Evolutionary conservation across 495 filamentous ascomycete species (phyloP).

Genomic region (Cercophora sp.): DNA sequence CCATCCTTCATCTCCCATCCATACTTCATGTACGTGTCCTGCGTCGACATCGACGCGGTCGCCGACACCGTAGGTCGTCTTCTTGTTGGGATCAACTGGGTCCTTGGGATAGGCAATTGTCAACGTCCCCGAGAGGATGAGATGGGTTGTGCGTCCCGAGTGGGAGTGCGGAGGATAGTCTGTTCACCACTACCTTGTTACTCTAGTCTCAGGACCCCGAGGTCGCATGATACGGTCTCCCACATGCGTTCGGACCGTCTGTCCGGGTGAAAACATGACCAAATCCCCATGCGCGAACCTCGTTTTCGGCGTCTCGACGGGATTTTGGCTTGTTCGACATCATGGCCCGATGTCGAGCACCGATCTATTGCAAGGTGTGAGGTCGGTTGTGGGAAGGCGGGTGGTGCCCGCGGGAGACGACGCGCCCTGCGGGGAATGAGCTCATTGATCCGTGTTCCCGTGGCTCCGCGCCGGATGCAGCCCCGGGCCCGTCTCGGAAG

Average conservation of each 20-base stretch:
- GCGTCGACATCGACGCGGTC: constrained; percentile 74
- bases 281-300: constrained; percentile 76
- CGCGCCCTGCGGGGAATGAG: too few species aligned
- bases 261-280: constrained; percentile 74
- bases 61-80: constrained; percentile 65
- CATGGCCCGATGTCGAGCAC: too few species aligned
- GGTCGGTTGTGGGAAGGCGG: too few species aligned
- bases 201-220: background rate
- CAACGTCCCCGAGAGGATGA: constrained; percentile 66
- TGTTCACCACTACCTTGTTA: too few species aligned
- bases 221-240: too few species aligned
- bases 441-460: too few species aligned
- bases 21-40: constrained; percentile 71
- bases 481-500: too few species aligned
- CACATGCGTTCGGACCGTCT: constrained; percentile 61
- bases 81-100: constrained; percentile 39
- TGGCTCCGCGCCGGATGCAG: too few species aligned
- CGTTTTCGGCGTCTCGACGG: constrained; percentile 40
- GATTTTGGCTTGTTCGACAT: constrained; percentile 7
- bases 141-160: constrained; percentile 64
- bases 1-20: constrained; percentile 75
- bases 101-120: constrained; percentile 74
- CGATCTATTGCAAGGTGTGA: too few species aligned
- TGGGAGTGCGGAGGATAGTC: constrained; percentile 77
- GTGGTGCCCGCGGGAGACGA: too few species aligned